Evolutionary conservation across 139 green algal species (phyloP).

Genomic region (Tetradesmus obliquus): DNA sequence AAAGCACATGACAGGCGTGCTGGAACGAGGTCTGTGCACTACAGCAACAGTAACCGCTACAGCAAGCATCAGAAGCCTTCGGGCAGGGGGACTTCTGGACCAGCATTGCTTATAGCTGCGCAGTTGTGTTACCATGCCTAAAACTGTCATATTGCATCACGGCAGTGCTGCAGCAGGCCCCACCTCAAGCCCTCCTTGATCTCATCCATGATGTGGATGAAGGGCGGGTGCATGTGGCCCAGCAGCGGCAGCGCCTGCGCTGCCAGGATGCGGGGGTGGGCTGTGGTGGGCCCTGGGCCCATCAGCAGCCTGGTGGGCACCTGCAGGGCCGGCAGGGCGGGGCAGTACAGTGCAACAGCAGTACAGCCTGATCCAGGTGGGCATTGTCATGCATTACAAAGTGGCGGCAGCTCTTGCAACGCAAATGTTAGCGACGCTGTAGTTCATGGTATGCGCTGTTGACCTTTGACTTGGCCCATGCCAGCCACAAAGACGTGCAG

Average conservation of each 20-base stretch:
- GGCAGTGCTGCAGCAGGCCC: no score
- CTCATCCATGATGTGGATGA: conserved; percentile 80
- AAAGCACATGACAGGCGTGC: no score
- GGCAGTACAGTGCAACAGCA: neutral
- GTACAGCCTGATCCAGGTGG: neutral
- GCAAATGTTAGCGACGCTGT: neutral
- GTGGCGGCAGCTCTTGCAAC: neutral
- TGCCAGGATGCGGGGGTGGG: conserved; percentile 81
- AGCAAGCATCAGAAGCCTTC: no score
- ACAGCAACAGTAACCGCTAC: no score
- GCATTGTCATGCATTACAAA: neutral
- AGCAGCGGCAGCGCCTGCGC: conserved; percentile 86
- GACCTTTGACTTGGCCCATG: no score
- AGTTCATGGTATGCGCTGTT: no score
- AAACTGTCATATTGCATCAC: no score
- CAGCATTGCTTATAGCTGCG: no score
- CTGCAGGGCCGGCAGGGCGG: conserved; percentile 28
- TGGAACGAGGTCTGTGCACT: no score
- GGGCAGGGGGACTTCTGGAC: no score
- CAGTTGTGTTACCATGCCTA: no score
- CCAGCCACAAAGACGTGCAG: no score
- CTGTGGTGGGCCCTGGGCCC: conserved; percentile 88
- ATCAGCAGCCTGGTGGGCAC: conserved; percentile 84
- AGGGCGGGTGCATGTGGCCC: conserved; percentile 90
- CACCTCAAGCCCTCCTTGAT: conserved; percentile 29